Evolutionary conservation across 352 stramenopile species (phyloP).

Genomic region (Globisporangium okanoganense): DNA sequence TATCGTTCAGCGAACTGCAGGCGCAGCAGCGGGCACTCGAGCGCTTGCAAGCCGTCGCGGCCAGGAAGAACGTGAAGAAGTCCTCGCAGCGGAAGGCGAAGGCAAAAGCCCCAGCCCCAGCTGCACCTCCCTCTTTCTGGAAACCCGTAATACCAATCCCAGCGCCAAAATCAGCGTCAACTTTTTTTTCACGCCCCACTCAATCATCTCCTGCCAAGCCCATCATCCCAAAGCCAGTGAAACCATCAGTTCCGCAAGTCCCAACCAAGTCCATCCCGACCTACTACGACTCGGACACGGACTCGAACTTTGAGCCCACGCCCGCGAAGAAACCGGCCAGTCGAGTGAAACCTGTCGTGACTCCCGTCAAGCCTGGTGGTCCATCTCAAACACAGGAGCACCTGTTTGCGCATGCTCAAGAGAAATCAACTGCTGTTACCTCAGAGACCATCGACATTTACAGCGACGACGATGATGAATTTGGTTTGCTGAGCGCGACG

Average conservation of each 20-base stretch:
- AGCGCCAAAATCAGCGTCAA: neutral
- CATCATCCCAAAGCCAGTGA: neutral
- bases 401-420: neutral
- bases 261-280: slow-evolving; percentile 2
- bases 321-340: neutral
- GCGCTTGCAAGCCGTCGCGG: slow-evolving; percentile 14
- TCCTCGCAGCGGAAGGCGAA: slow-evolving; percentile 8
- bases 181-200: neutral
- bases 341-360: neutral
- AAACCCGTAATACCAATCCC: neutral
- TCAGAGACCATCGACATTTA: slow-evolving; percentile 4
- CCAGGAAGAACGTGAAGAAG: slow-evolving; percentile 16
- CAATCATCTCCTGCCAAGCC: neutral
- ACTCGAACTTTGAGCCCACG: slow-evolving; percentile 11
- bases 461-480: slow-evolving; percentile 9
- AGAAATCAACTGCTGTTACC: neutral
- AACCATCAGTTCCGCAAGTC: neutral
- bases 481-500: neutral
- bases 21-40: slow-evolving; percentile 52
- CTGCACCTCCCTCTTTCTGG: neutral
- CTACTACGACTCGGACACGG: slow-evolving; percentile 13
- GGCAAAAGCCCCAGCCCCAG: neutral
- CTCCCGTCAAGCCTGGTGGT: neutral
- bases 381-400: neutral
- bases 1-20: slow-evolving; percentile 62